Evolutionary conservation across 2,329 filamentous ascomycete genomes (phyloP).

Genomic region (Ciborinia camelliae): DNA sequence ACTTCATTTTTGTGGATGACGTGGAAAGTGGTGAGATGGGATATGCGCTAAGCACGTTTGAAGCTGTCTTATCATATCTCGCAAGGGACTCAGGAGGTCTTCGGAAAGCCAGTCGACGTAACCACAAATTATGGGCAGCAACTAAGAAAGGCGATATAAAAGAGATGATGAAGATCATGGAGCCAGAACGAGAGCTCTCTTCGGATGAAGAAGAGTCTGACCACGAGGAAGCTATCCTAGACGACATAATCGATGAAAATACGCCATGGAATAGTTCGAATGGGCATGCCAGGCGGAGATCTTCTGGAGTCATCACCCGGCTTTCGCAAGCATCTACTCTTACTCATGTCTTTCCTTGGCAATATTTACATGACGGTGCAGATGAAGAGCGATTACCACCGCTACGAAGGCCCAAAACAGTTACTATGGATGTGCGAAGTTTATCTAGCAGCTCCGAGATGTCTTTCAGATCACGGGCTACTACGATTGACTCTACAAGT

Average conservation of each 20-base stretch:
- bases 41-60: constrained; percentile 92
- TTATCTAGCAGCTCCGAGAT: constrained; percentile 81
- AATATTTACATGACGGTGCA: constrained; percentile 51
- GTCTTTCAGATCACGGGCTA: constrained; percentile 76
- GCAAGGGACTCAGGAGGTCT: constrained; percentile 76
- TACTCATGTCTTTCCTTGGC: constrained; percentile 89
- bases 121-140: constrained; percentile 84
- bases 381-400: constrained; percentile 39
- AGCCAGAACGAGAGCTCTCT: constrained; percentile 52
- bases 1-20: constrained; percentile 97
- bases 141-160: constrained; percentile 72
- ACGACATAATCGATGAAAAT: constrained; percentile 46
- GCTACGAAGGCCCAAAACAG: constrained; percentile 48
- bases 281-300: constrained; percentile 28
- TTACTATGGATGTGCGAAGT: constrained; percentile 86
- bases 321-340: constrained; percentile 44
- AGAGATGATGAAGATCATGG: constrained; percentile 74
- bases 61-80: constrained; percentile 88
- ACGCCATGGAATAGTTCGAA: constrained; percentile 33
- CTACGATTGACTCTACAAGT: constrained; percentile 69
- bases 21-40: constrained; percentile 95
- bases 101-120: constrained; percentile 79
- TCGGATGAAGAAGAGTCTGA: constrained; percentile 33
- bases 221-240: constrained; percentile 42
- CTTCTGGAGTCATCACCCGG: constrained; percentile 26